Conservation (phyloP, 2,329 filamentous ascomycete genomes). For the Calcarisporium arbuscula region DNA sequence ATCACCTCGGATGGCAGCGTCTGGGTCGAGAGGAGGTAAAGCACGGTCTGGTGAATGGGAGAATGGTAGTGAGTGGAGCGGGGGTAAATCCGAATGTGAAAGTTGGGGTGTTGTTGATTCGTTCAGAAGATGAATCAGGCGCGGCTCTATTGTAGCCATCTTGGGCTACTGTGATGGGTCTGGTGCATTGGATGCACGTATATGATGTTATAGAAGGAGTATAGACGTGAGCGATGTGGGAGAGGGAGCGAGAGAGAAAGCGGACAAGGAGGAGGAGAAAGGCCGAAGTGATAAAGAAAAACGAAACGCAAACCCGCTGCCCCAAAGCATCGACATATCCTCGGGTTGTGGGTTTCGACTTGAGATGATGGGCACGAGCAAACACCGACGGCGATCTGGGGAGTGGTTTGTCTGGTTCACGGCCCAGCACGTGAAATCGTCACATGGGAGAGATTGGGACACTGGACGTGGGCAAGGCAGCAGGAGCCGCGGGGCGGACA, state of each 20-base stretch:
- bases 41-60: slow-evolving; percentile 37
- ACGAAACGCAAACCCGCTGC: not conserved
- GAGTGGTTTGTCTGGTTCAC: too few species aligned
- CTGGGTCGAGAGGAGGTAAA: slow-evolving; percentile 47
- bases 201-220: slow-evolving; percentile 3
- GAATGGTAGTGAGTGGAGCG: slow-evolving; percentile 42
- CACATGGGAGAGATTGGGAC: too few species aligned
- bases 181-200: slow-evolving; percentile 22
- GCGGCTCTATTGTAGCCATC: slow-evolving; percentile 63
- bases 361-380: slow-evolving; percentile 3
- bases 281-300: slow-evolving; percentile 1
- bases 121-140: slow-evolving; percentile 59
- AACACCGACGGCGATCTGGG: not conserved
- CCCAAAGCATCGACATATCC: slow-evolving; percentile 5
- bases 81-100: slow-evolving; percentile 47
- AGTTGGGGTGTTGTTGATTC: slow-evolving; percentile 43
- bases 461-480: too few species aligned
- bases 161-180: slow-evolving; percentile 26
- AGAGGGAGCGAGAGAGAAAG: slow-evolving; percentile 1
- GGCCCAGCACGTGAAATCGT: too few species aligned
- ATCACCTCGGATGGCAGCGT: slow-evolving; percentile 36
- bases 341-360: slow-evolving; percentile 6
- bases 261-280: not conserved
- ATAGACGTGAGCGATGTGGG: not conserved
- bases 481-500: too few species aligned